These are phyloP conservation scores for Circinella umbellata DNA, from an alignment of 371 early-diverging fungal species.

Conservation along the genomic window DNA sequence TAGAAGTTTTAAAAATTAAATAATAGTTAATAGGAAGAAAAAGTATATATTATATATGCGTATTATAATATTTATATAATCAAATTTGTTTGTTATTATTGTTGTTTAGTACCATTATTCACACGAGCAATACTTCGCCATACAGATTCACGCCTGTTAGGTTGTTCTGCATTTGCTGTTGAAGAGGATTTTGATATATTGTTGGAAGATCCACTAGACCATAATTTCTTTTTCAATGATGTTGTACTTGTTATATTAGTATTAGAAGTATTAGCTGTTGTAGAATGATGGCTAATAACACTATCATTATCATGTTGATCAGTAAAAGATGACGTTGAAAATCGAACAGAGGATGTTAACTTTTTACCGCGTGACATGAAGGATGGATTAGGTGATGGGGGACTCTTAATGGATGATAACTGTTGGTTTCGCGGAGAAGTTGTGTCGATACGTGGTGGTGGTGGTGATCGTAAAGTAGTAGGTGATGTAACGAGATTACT, in stretches of 20 bases:
- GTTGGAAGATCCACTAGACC: neutral
- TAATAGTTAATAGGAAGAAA: too few species aligned
- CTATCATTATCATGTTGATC: constrained; percentile 1
- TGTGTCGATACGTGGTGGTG: constrained; percentile 7
- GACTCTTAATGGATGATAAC: neutral
- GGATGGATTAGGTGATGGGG: neutral
- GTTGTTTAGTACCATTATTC: neutral
- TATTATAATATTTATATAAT: too few species aligned
- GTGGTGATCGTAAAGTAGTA: neutral
- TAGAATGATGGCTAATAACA: neutral
- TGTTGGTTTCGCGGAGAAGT: neutral
- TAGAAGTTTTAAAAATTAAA: too few species aligned
- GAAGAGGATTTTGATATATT: neutral
- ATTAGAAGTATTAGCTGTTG: neutral
- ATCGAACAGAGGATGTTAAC: neutral
- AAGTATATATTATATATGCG: too few species aligned
- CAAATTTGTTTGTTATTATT: too few species aligned
- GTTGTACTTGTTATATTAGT: neutral
- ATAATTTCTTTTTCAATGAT: constrained; percentile 5
- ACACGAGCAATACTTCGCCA: constrained; percentile 8
- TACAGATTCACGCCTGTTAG: neutral
- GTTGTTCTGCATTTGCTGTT: neutral
- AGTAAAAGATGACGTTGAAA: neutral
- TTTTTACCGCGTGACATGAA: neutral
- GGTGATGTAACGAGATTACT: too few species aligned